Conservation (phyloP, 1,139 yeast genomes). For the Meyerozyma carpophila region DNA sequence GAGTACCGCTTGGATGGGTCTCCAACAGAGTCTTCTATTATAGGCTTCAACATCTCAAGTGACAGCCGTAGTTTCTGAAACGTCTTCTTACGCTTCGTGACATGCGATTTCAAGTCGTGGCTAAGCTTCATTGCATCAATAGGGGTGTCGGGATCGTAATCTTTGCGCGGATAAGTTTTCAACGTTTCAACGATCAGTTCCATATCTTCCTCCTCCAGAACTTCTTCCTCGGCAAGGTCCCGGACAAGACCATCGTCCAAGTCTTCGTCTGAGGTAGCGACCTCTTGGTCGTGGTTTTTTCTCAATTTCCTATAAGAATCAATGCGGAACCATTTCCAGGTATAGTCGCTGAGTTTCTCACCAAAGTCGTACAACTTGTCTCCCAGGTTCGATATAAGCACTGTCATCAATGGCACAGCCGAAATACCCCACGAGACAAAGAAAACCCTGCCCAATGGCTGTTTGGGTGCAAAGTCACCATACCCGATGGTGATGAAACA, state of each 20-base stretch:
- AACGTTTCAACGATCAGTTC: slow-evolving; percentile 1
- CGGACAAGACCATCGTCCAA: slow-evolving; percentile 1
- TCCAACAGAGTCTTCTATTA: slow-evolving; percentile 28
- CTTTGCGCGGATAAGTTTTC: background rate
- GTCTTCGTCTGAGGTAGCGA: background rate
- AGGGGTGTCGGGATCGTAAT: background rate
- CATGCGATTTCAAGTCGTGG: background rate
- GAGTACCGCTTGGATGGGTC: slow-evolving; percentile 26
- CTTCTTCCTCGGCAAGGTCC: background rate
- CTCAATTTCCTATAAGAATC: slow-evolving; percentile 3
- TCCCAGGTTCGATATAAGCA: slow-evolving; percentile 66
- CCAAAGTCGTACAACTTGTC: slow-evolving; percentile 47
- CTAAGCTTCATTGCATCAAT: background rate
- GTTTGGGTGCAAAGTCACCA: slow-evolving; percentile 65
- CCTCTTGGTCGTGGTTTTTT: slow-evolving; percentile 4
- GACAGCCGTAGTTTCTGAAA: slow-evolving; percentile 15
- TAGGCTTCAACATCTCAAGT: slow-evolving; percentile 20
- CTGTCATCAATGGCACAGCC: slow-evolving; percentile 86
- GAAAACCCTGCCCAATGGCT: slow-evolving; percentile 64
- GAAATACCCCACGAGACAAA: slow-evolving; percentile 75
- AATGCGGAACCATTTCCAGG: slow-evolving; percentile 7
- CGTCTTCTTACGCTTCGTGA: slow-evolving; percentile 4
- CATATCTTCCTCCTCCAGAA: slow-evolving; percentile 7
- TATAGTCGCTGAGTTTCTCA: slow-evolving; percentile 11
- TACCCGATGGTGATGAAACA: slow-evolving; percentile 80